Evolutionary conservation across 2,329 filamentous ascomycete genomes (phyloP).

Genomic region (Alternaria incomplexa): DNA sequence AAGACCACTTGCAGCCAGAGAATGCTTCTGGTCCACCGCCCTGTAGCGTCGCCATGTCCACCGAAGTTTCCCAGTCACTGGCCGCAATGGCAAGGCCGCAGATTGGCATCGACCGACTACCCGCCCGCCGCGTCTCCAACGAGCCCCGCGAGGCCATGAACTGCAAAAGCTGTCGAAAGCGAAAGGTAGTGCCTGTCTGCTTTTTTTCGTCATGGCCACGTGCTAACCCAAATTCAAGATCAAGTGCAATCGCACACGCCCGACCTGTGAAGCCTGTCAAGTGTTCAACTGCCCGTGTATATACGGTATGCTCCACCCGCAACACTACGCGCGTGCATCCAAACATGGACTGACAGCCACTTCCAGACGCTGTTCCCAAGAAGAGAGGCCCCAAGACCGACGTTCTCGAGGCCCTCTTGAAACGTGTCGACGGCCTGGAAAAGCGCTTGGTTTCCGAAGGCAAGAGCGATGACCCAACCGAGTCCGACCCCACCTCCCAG

Average conservation of each 20-base stretch:
- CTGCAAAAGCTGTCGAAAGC: slow-evolving; percentile 90
- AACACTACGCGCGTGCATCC: slow-evolving; percentile 6
- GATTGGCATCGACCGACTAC: slow-evolving; percentile 80
- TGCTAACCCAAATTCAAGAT: slow-evolving; percentile 63
- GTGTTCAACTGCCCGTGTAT: slow-evolving; percentile 88
- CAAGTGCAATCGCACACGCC: slow-evolving; percentile 86
- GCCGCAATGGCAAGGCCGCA: slow-evolving; percentile 72
- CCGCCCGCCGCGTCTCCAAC: slow-evolving; percentile 71
- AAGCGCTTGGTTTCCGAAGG: slow-evolving; percentile 70
- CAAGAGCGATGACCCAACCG: slow-evolving; percentile 51
- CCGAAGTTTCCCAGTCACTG: slow-evolving; percentile 38
- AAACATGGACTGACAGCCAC: slow-evolving; percentile 19
- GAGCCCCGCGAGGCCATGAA: slow-evolving; percentile 92
- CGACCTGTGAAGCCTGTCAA: slow-evolving; percentile 86
- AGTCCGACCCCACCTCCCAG: slow-evolving; percentile 28
- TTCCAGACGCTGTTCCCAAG: slow-evolving; percentile 81
- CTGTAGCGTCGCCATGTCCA: slow-evolving; percentile 35
- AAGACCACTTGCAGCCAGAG: slow-evolving; percentile 30
- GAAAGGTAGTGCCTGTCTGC: slow-evolving; percentile 68
- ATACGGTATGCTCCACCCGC: slow-evolving; percentile 67
- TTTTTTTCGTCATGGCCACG: slow-evolving; percentile 11
- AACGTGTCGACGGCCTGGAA: slow-evolving; percentile 84
- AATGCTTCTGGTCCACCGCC: slow-evolving; percentile 40
- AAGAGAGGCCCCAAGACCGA: slow-evolving; percentile 91
- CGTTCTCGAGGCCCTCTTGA: slow-evolving; percentile 81